Base-by-base conservation (phyloP, 441 rosid genomes). In the Jatropha podagrica region DNA sequence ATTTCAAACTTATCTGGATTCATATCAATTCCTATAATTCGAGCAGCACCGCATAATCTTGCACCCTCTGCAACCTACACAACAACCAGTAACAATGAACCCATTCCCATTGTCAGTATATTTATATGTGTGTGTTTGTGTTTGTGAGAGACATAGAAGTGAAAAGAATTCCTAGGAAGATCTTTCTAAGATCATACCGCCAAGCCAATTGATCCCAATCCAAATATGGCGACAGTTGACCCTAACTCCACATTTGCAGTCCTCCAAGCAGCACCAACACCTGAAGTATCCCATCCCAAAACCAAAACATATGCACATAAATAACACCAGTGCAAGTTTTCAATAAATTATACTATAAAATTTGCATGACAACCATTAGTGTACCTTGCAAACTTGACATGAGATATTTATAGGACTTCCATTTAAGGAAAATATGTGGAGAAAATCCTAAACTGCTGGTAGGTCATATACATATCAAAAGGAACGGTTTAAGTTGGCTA, bases 181-280 rank as follows among this genome's bases (percentile, higher is more conserved):
- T 46, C n/a, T 26, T 60, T 56, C 5, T 14, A 27, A 69, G 61
- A 71, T 60, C 84, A 64, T 91, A 92, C 98, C 32, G 97, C 98
- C 79, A 95, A 73, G 56, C 97, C 97, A 41, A 95, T 85, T 46
- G 97, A 87, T 26, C 98, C 97, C 41, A 92, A 86, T 76, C 98
- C 97, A 79, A 92, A 87, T 55, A 95, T 89, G 56, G 82, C 98
- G 78, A 92, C 94, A 20, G 92, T 92, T 65, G 97, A 90, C 84
- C 97, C 97, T 23, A 86, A 74, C 80, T 91, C 92, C 67, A 95
- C 98, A 58, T 90, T 81, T 46, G 96, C 98, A 23, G 93, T 87
- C 85, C 77, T 88, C 92, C 90, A 90, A 63, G 97, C 93, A 81
- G 96, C 97, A 65, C 97, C 98, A 76, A 95, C 86, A 66, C 98